These are phyloP conservation scores for Suzukiozyma palmioleophila DNA, from an alignment of 1,139 yeast genomes.

Conservation along the genomic window DNA sequence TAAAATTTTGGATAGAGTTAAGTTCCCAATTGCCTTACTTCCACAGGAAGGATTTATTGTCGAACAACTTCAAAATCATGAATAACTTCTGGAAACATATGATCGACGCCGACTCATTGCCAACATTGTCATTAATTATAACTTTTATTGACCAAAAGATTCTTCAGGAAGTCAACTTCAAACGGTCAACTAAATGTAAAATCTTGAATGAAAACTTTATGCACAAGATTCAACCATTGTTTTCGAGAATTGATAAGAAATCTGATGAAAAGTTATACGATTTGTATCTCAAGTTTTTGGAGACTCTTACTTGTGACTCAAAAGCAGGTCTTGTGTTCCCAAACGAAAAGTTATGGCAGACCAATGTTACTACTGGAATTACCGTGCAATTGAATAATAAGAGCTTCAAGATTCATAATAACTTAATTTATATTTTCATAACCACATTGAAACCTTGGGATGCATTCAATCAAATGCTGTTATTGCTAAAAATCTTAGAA, in stretches of 20 bases:
- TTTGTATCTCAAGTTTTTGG: constrained; percentile 46
- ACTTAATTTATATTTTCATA: constrained; percentile 58
- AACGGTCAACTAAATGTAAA: constrained; percentile 67
- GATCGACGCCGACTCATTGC: constrained; percentile 45
- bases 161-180: constrained; percentile 56
- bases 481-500: constrained; percentile 48
- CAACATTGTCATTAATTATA: constrained; percentile 33
- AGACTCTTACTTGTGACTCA: constrained; percentile 45
- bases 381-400: constrained; percentile 39
- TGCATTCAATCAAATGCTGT: constrained; percentile 55
- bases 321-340: constrained; percentile 61
- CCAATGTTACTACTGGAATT: constrained; percentile 17
- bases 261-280: constrained; percentile 13
- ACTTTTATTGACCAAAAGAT: constrained; percentile 47
- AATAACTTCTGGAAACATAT: constrained; percentile 64
- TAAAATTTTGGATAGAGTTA: constrained; percentile 58
- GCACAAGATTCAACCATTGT: constrained; percentile 52
- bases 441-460: constrained; percentile 80
- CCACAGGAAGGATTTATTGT: constrained; percentile 58
- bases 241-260: constrained; percentile 33
- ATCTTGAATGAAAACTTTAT: constrained; percentile 77
- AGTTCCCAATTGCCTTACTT: constrained; percentile 45
- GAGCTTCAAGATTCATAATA: constrained; percentile 59
- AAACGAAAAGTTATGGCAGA: constrained; percentile 55
- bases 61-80: constrained; percentile 54